These are phyloP conservation scores for Trapa incisa DNA, from an alignment of 345 rosid species.

Conservation along the genomic window DNA sequence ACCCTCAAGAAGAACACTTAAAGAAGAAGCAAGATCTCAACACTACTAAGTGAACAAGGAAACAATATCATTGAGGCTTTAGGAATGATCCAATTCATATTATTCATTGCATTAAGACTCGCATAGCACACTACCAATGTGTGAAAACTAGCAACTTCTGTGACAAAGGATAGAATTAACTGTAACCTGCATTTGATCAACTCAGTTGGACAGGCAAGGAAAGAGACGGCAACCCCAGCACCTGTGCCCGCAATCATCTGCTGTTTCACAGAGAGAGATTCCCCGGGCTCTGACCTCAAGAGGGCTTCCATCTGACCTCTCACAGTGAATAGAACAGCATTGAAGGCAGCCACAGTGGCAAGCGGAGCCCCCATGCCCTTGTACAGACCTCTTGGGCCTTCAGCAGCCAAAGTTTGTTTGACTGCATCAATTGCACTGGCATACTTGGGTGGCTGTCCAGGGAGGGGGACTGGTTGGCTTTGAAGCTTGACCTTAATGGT, in stretches of 20 bases:
- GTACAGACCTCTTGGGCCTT: slow-evolving; percentile 87
- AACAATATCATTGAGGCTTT: not conserved
- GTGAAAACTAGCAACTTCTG: not conserved
- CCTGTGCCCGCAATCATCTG: slow-evolving; percentile 79
- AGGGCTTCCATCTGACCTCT: slow-evolving; percentile 90
- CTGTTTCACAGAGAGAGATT: slow-evolving; percentile 60
- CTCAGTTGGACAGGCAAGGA: slow-evolving; percentile 98
- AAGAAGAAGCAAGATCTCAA: not conserved
- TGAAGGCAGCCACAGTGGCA: slow-evolving; percentile 96
- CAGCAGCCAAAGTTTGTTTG: slow-evolving; percentile 69
- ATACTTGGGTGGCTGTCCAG: slow-evolving; percentile 70
- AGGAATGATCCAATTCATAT: not conserved
- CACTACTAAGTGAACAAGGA: not conserved
- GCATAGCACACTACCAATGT: not conserved
- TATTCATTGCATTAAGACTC: not conserved
- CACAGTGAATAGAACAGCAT: slow-evolving; percentile 82
- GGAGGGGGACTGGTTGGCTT: slow-evolving; percentile 76
- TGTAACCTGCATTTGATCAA: slow-evolving; percentile 91
- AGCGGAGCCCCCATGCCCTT: slow-evolving; percentile 99
- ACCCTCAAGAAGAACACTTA: not conserved
- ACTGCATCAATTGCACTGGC: slow-evolving; percentile 84
- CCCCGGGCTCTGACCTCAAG: slow-evolving; percentile 78
- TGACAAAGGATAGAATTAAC: not conserved
- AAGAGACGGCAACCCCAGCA: slow-evolving; percentile 91
- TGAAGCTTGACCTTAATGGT: slow-evolving; percentile 99